Evolutionary conservation across 768 basidiomycete species (phyloP).

Genomic region (Naganishia vishniacii): DNA sequence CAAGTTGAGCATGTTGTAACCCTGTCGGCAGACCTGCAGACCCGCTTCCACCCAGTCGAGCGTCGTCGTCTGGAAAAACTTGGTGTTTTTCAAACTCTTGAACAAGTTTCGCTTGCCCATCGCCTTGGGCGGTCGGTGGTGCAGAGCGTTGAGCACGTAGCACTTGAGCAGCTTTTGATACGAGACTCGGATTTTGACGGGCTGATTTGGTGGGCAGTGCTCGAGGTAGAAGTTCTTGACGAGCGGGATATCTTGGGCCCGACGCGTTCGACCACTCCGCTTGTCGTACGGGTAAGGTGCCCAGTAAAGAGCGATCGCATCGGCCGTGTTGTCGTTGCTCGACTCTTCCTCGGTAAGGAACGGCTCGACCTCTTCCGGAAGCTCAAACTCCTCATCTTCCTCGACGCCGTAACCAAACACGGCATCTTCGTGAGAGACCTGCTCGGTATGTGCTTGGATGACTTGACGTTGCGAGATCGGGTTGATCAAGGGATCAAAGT

Average conservation of each 20-base stretch:
- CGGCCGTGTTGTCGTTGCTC: slow-evolving; percentile 86
- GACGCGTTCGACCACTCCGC: slow-evolving; percentile 82
- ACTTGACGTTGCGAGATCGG: slow-evolving; percentile 88
- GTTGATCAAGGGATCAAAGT: slow-evolving; percentile 97
- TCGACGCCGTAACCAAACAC: slow-evolving; percentile 75
- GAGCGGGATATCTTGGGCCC: slow-evolving; percentile 90
- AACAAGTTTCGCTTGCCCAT: slow-evolving; percentile 98
- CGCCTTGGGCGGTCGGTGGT: slow-evolving; percentile 81
- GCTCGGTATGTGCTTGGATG: slow-evolving; percentile 71
- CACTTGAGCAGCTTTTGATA: slow-evolving; percentile 94
- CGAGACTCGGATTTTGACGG: slow-evolving; percentile 96
- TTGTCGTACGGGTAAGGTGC: slow-evolving; percentile 92
- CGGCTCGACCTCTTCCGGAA: slow-evolving; percentile 69
- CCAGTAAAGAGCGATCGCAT: slow-evolving; percentile 98
- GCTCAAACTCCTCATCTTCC: slow-evolving; percentile 68
- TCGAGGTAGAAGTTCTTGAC: slow-evolving; percentile 99
- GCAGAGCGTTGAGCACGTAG: slow-evolving; percentile 89
- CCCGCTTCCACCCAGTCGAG: slow-evolving; percentile 99
- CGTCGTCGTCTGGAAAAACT: slow-evolving; percentile 98
- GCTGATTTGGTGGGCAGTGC: slow-evolving; percentile 91
- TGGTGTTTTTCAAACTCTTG: slow-evolving; percentile 78
- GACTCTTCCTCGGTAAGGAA: slow-evolving; percentile 74
- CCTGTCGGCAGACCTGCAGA: slow-evolving; percentile 94
- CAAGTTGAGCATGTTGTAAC: slow-evolving; percentile 98
- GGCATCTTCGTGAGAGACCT: slow-evolving; percentile 82